phyloP scores from a whole-genome alignment of 2,329 filamentous ascomycete genomes.

The Nigrospora osmanthi region DNA sequence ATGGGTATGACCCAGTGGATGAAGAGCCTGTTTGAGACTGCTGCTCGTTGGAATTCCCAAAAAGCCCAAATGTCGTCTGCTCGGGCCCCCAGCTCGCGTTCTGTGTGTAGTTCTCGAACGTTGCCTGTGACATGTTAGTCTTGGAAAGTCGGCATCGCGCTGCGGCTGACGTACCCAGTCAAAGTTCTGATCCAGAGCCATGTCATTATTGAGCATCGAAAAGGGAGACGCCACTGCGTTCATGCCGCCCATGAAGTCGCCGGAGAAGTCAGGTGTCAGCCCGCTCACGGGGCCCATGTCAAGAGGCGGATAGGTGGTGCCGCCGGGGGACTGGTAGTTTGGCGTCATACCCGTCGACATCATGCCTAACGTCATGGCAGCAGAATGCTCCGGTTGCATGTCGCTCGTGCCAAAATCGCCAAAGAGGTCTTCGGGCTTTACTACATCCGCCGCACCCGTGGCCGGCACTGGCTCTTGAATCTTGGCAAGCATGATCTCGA shows the following conservation, averaged over 20 bases:
- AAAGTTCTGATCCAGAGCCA: slow-evolving; percentile 43
- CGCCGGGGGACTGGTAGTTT: slow-evolving; percentile 27
- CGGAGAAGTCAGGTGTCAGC: slow-evolving; percentile 28
- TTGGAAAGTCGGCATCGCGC: slow-evolving; percentile 13
- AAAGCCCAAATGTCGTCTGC: slow-evolving; percentile 41
- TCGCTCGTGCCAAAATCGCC: slow-evolving; percentile 14
- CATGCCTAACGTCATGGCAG: slow-evolving; percentile 33
- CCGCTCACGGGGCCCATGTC: slow-evolving; percentile 29
- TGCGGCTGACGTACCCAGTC: slow-evolving; percentile 45
- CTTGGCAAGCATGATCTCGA: slow-evolving; percentile 81
- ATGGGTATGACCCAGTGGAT: slow-evolving; percentile 18
- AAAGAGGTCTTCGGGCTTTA: slow-evolving; percentile 17
- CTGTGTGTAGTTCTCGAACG: slow-evolving; percentile 51
- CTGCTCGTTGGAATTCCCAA: slow-evolving; percentile 22
- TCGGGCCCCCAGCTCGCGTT: slow-evolving; percentile 44
- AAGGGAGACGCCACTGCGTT: slow-evolving; percentile 36
- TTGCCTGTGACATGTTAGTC: slow-evolving; percentile 28
- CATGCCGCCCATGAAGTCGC: slow-evolving; percentile 21
- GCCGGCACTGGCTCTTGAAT: slow-evolving; percentile 44
- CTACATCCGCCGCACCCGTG: slow-evolving; percentile 7
- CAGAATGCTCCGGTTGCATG: slow-evolving; percentile 30
- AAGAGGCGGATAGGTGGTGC: slow-evolving; percentile 31
- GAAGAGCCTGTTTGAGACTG: slow-evolving; percentile 17
- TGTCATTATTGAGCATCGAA: slow-evolving; percentile 42
- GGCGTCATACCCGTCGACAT: slow-evolving; percentile 29